phyloP scores from a whole-genome alignment of 192 early-diverging fungal species.

The Allomyces macrogynus region DNA sequence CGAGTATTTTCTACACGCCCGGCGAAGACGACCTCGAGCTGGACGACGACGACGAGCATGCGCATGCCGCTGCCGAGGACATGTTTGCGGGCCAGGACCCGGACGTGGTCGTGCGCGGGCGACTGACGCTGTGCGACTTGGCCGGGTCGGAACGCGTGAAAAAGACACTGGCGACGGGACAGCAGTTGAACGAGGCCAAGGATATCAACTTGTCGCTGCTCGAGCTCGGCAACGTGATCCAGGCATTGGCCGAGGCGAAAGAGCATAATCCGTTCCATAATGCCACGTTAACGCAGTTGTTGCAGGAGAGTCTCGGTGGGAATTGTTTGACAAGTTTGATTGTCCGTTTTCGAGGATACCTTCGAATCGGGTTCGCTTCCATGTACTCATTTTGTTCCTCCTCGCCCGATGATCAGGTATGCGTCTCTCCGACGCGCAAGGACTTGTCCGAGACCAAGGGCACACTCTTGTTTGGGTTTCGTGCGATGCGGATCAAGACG shows the following conservation, averaged over 20 bases:
- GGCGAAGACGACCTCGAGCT: too few relatives aligned
- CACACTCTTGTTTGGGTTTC: slow-evolving; percentile 43
- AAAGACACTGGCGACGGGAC: slow-evolving; percentile 33
- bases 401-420: neutral
- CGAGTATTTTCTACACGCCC: too few relatives aligned
- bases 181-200: slow-evolving; percentile 53
- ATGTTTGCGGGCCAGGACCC: neutral
- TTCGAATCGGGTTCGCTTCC: too few relatives aligned
- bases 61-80: neutral
- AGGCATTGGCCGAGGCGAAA: slow-evolving; percentile 41
- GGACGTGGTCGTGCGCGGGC: slow-evolving; percentile 9
- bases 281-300: slow-evolving; percentile 42
- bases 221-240: slow-evolving; percentile 63
- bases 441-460: slow-evolving; percentile 37
- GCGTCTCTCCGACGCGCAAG: slow-evolving; percentile 19
- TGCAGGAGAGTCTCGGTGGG: slow-evolving; percentile 47
- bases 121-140: slow-evolving; percentile 61
- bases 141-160: slow-evolving; percentile 57
- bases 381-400: too few relatives aligned
- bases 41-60: neutral
- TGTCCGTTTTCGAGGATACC: slow-evolving; percentile 13
- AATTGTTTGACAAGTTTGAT: slow-evolving; percentile 49
- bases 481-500: slow-evolving; percentile 46
- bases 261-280: slow-evolving; percentile 37
- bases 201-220: slow-evolving; percentile 67